phyloP scores from a whole-genome alignment of 768 basidiomycete genomes.

The Mycena amicta region DNA sequence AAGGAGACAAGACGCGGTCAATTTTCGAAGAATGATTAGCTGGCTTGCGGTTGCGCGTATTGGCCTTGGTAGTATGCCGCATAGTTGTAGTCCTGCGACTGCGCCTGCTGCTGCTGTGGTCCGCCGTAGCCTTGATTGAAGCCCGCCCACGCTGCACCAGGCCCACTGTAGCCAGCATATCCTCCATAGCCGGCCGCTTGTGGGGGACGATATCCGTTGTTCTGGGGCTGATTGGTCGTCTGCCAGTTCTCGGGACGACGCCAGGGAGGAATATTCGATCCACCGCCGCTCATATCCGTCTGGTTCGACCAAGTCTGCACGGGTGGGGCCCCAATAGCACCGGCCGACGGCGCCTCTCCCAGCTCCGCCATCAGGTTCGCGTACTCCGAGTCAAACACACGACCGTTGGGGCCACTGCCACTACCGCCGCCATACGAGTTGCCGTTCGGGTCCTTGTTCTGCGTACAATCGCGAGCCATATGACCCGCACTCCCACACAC shows the following conservation, averaged over 20 bases:
- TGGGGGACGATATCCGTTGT: slow-evolving; percentile 60
- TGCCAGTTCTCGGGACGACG: slow-evolving; percentile 89
- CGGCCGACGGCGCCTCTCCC: slow-evolving; percentile 74
- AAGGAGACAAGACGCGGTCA: slow-evolving; percentile 34
- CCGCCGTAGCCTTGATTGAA: slow-evolving; percentile 42
- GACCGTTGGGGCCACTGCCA: slow-evolving; percentile 56
- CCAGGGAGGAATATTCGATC: slow-evolving; percentile 87
- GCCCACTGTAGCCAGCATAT: slow-evolving; percentile 48
- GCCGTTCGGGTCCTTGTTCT: slow-evolving; percentile 87
- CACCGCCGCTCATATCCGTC: slow-evolving; percentile 70
- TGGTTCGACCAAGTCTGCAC: slow-evolving; percentile 57
- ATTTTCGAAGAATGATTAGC: slow-evolving; percentile 29
- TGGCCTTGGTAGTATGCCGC: slow-evolving; percentile 88
- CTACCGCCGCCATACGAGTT: slow-evolving; percentile 32
- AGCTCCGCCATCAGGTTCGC: slow-evolving; percentile 97
- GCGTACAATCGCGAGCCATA: slow-evolving; percentile 98
- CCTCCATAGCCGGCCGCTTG: slow-evolving; percentile 59
- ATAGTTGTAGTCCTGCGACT: slow-evolving; percentile 79
- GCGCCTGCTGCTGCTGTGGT: slow-evolving; percentile 59
- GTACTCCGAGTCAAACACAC: slow-evolving; percentile 97
- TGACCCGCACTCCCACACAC: slow-evolving; percentile 97
- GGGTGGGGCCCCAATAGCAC: slow-evolving; percentile 52
- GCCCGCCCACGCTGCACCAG: slow-evolving; percentile 49
- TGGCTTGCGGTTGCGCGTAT: slow-evolving; percentile 74
- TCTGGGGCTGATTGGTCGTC: slow-evolving; percentile 55